Conservation (phyloP, 1,284 basidiomycete genomes). For the Ceratobasidium sp. region DNA sequence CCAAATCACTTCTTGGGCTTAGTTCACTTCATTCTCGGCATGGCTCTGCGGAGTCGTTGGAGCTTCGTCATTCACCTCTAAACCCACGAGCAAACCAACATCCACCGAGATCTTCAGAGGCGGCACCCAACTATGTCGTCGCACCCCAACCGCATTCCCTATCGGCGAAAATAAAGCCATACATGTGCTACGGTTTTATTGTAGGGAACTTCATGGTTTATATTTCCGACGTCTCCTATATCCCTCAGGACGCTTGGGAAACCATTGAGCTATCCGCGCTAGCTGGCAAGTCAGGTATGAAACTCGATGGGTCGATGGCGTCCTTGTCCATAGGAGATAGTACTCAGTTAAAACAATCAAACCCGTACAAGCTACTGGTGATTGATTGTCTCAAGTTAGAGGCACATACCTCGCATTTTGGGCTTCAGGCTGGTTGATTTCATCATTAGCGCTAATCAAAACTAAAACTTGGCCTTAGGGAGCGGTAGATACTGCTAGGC, state of each 20-base stretch:
- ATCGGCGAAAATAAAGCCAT: conserved; percentile 61
- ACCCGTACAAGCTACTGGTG: conserved; percentile 64
- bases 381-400: conserved; percentile 77
- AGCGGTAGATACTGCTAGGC: conserved; percentile 68
- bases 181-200: conserved; percentile 81
- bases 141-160: background rate
- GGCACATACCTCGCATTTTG: conserved; percentile 79
- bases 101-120: background rate
- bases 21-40: conserved; percentile 12
- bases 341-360: background rate
- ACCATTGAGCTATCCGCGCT: conserved; percentile 58
- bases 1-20: background rate
- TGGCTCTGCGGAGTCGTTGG: conserved; percentile 22
- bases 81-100: background rate
- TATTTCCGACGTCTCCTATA: conserved; percentile 80
- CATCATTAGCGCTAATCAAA: background rate
- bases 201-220: conserved; percentile 75
- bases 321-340: background rate
- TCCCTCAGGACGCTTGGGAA: conserved; percentile 77
- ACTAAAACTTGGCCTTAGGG: background rate
- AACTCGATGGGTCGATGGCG: background rate
- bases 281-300: background rate
- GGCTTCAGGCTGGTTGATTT: conserved; percentile 60
- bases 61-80: background rate
- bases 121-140: background rate